Base-by-base conservation (phyloP, 2,329 filamentous ascomycete genomes). In the Aspergillus novoparasiticus region DNA sequence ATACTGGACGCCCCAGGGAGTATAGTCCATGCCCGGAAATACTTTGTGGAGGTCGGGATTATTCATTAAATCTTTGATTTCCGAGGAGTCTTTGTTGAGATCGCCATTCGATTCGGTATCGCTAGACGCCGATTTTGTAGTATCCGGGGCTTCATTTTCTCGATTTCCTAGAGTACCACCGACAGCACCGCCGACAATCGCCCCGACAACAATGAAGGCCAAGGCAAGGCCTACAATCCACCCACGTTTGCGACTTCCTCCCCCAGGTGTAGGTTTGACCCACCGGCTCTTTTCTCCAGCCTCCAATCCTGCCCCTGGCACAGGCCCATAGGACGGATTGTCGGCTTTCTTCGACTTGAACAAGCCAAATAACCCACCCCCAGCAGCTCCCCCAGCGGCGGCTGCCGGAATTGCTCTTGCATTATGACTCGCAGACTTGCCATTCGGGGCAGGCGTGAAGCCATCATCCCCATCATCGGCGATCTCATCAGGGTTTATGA, bases 1-100 rank as follows among this genome's bases (percentile, higher is more conserved):
- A 71, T 94, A 97, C 77, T 97, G 94, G 0, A 92, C 88, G 74
- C 96, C 93, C 76, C 95, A 86, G 0, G 94, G 93, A 0, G 94
- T 98, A 76, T 98, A 98, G 79, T 97, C 94, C 80, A 98, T 92
- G 30, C 93, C 94, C 0, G 93, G 92, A 76, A 98, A 98, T 2
- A 98, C 93, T 77, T 93, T 96, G 84, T 97, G 93, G 28, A 98
- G 84, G 66, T 93, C 80, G 0, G 83, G 75, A 78, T 97, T 97
- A 81, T 91, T 89, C 82, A 97, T 83, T 16, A 98, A 83, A 4
- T 84, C 83, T 81, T 96, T 85, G 79, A 97, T 96, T 78, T 96
- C 91, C 1, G 80, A 69, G 10, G 92, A 96, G 76, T 94, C 81
- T 76, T 89, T 88, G 76, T 84, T 80, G 8, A 97, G 85, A 67